Base-by-base conservation (phyloP, 768 basidiomycete genomes). In the Tylopilus subfusipes region DNA sequence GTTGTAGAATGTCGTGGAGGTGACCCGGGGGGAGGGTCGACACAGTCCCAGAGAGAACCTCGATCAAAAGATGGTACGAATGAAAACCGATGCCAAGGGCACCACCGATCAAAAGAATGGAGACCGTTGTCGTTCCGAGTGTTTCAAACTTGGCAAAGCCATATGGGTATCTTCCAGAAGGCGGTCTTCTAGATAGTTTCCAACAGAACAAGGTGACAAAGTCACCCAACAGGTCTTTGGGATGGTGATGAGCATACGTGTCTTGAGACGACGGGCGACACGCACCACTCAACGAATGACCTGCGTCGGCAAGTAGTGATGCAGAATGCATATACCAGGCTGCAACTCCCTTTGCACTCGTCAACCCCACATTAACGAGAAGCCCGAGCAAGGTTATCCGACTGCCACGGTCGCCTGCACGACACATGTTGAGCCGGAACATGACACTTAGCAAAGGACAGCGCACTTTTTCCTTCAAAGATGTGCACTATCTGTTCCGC, bases 131-230 rank as follows among this genome's bases (percentile, higher is more conserved):
- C n/a, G 95, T 96, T 44, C 96, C 96, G 22, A 98, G 76, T 5
- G 93, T 94, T 72, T 99, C 96, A 61, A 93, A 96, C 72, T 98
- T 98, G 59, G 88, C 88, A 63, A 91, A 89, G 16, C 93, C 91
- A 57, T 86, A 94, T 1, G 93, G 93, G 68, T 93, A 98, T 59
- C 72, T 75, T 58, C 75, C 79, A 10, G 89, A 86, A 11, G 94
- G 89, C n/a, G 88, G 82, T 65, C 81, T 82, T 48, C 93, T 81
- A 2, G 91, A 93, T 33, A 93, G 76, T 48, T 84, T 83, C 90
- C 92, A 97, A 66, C 86, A 90, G 58, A 89, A 85, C 11, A 98
- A 78, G 5, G 91, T 93, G 52, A 95, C 92, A 65, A 95, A 86
- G 74, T 95, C 97, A 22, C 91, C 93, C 53, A 95, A 71, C 19